Conservation (phyloP, 257 asterid genomes). For the Leptodermis oblonga region DNA sequence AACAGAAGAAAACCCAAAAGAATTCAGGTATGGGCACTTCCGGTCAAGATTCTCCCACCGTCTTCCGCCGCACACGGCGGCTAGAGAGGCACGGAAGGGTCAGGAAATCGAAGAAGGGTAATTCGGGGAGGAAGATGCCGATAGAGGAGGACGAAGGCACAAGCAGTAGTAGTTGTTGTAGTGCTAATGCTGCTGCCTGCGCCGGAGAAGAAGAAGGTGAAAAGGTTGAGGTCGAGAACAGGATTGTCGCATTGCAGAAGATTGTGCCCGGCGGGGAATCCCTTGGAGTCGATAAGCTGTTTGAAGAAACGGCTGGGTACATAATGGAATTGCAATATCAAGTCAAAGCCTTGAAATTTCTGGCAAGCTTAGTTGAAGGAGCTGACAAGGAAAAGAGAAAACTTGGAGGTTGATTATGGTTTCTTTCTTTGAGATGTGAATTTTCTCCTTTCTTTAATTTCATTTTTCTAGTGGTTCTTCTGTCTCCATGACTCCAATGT, state of each 20-base stretch:
- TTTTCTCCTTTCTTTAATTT: not conserved
- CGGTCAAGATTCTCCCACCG: constrained; percentile 17
- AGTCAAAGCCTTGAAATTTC: constrained; percentile 48
- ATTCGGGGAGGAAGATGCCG: constrained; percentile 6
- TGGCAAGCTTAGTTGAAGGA: constrained; percentile 39
- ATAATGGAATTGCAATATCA: constrained; percentile 46
- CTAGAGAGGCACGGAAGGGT: constrained; percentile 19
- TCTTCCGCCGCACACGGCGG: constrained; percentile 16
- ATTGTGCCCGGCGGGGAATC: constrained; percentile 70
- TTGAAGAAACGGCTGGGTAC: constrained; percentile 64
- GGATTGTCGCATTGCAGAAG: constrained; percentile 43
- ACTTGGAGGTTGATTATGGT: constrained; percentile 38
- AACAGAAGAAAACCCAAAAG: constrained; percentile 11
- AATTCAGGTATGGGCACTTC: constrained; percentile 9
- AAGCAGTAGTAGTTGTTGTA: not conserved
- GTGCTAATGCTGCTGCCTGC: not conserved
- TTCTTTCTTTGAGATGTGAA: not conserved
- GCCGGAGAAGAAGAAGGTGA: constrained; percentile 18
- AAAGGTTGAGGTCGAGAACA: constrained; percentile 41
- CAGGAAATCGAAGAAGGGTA: constrained; percentile 12
- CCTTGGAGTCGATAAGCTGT: constrained; percentile 37
- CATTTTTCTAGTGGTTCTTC: not conserved
- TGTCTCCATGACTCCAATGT: not conserved
- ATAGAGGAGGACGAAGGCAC: not conserved
- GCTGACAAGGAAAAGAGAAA: constrained; percentile 33